phyloP scores from a whole-genome alignment of 2,329 filamentous ascomycete species.

The Pezizomycotina sp. region DNA sequence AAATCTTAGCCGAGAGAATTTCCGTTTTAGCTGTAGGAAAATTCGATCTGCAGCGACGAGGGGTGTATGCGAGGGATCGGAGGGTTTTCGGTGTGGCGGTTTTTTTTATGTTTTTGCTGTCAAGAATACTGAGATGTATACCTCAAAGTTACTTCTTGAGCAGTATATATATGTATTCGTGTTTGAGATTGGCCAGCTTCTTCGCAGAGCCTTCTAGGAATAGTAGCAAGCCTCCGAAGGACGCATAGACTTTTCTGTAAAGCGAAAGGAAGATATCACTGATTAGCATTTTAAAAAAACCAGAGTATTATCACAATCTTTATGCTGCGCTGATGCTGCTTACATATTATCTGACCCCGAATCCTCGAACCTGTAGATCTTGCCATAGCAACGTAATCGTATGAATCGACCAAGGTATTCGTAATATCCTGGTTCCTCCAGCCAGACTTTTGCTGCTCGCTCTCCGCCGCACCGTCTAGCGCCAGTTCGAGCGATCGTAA shows the following conservation, averaged over 20 bases:
- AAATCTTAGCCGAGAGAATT: too few species aligned
- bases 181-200: conserved; percentile 78
- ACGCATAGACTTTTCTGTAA: conserved; percentile 74
- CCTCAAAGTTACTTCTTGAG: conserved; percentile 56
- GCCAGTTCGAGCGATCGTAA: conserved; percentile 77
- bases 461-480: conserved; percentile 54
- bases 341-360: conserved; percentile 67
- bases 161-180: conserved; percentile 85
- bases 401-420: conserved; percentile 55
- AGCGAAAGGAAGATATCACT: background rate
- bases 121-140: too few species aligned
- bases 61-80: too few species aligned
- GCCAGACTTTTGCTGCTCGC: conserved; percentile 39
- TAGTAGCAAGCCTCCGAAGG: conserved; percentile 81
- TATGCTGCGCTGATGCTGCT: conserved; percentile 34
- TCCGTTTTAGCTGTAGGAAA: too few species aligned
- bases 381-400: conserved; percentile 80
- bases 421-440: conserved; percentile 58
- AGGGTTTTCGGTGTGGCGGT: too few species aligned
- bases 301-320: too few species aligned
- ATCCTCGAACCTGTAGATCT: conserved; percentile 79
- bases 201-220: conserved; percentile 87
- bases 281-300: background rate
- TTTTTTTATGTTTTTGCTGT: too few species aligned
- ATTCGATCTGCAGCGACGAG: too few species aligned